A percentile compares a stretch with the other conserved stretches of the same genome.
phyloP scores from a whole-genome alignment of 257 asterid species.

The Solanum chmielewskii region DNA sequence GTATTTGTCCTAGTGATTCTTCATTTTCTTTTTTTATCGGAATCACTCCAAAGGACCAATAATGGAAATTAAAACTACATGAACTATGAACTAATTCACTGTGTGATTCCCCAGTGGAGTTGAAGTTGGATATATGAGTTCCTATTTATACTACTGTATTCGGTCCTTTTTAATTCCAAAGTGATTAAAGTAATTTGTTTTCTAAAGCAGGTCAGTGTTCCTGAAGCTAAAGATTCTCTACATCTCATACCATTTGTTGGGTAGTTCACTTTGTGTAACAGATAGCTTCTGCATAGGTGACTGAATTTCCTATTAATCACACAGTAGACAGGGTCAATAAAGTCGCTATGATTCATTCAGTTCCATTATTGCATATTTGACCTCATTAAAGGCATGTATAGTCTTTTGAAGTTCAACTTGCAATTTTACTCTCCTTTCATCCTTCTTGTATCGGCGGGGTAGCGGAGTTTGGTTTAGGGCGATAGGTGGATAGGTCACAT shows the following conservation, averaged over 20 bases:
- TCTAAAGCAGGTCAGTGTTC: not conserved
- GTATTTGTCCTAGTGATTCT: not conserved
- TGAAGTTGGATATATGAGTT: not conserved
- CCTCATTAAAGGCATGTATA: not conserved
- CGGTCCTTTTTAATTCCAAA: not conserved
- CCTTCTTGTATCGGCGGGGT: not conserved
- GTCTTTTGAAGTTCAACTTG: not conserved
- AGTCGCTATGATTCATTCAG: not conserved
- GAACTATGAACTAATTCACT: not conserved
- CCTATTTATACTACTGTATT: not conserved
- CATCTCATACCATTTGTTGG: not conserved
- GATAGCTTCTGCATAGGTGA: not conserved
- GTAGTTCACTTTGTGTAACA: not conserved
- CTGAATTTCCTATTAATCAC: not conserved
- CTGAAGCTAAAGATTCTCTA: not conserved
- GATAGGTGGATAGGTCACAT: not conserved
- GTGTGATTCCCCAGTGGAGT: not conserved
- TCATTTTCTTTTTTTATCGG: not conserved
- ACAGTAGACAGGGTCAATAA: not conserved
- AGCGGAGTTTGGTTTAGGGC: not conserved
- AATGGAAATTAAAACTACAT: not conserved
- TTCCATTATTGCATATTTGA: not conserved
- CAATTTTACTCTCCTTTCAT: not conserved
- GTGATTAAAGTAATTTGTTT: not conserved
- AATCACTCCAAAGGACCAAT: not conserved